phyloP scores from a whole-genome alignment of 2,329 filamentous ascomycete genomes.

The Calonectria henricotiae region DNA sequence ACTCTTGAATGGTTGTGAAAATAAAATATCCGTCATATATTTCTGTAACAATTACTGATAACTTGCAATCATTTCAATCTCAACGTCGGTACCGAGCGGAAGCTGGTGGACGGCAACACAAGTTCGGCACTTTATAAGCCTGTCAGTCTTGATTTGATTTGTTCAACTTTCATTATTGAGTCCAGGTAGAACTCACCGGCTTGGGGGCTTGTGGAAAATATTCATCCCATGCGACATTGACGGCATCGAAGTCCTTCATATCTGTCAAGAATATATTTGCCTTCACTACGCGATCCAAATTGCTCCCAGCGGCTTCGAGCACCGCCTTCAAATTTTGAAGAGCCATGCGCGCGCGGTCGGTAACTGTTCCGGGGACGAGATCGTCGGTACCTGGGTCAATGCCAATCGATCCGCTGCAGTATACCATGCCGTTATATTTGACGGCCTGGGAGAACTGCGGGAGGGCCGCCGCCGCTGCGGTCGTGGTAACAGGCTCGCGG shows the following conservation, averaged over 20 bases:
- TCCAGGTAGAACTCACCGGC: constrained; percentile 5
- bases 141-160: neutral
- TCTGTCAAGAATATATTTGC: constrained; percentile 30
- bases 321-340: constrained; percentile 26
- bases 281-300: constrained; percentile 21
- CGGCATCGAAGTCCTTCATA: constrained; percentile 20
- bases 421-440: constrained; percentile 76
- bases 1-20: too few species aligned
- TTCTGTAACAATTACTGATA: neutral
- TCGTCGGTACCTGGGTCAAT: constrained; percentile 69
- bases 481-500: constrained; percentile 11
- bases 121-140: constrained; percentile 11
- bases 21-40: too few species aligned
- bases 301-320: constrained; percentile 11
- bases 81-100: constrained; percentile 22
- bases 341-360: constrained; percentile 58
- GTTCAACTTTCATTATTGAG: neutral
- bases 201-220: constrained; percentile 15
- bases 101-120: constrained; percentile 74
- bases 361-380: constrained; percentile 69
- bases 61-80: constrained; percentile 64
- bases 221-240: constrained; percentile 20
- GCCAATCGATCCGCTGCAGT: constrained; percentile 77
- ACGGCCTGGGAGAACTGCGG: constrained; percentile 74
- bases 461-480: constrained; percentile 57